Evolutionary conservation across 169 alveolate species (phyloP), one percentile per base, ranked within the genome.

Genomic region (Plasmodium relictum): DNA sequence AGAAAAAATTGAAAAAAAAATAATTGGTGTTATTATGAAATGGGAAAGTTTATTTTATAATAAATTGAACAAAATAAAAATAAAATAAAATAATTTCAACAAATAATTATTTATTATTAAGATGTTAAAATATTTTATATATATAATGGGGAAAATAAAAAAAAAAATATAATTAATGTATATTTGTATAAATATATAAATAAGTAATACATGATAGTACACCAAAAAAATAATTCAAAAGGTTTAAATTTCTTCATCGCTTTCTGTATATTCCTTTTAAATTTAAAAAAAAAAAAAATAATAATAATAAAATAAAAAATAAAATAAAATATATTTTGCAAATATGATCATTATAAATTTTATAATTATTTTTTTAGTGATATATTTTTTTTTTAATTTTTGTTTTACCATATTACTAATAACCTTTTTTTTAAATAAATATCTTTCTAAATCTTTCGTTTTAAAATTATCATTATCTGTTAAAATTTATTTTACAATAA

Each of bases 1-100:
- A 93, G 54, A 73, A 90, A 62, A 94, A 92, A 45, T 86, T 69
- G 59, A 92, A 92, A 70, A 70, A 73, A 59, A 91, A 91, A 76
- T 73, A 85, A 68, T 18, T 44, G 42, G 3, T 10, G 26, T 22
- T 68, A 14, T 5, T 68, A 18, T 26, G n/a, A 31, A 31, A 31
- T 54, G 12, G 22, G 8, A 54, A n/a, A 16, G 12, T 16, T 22
- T 54, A 54, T 16, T 10, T 54, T 54, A 54, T 16, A 54, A 54
- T 54, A 18, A 48, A 48, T 1, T 1, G 4, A 48, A 48, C 1
- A 48, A 48, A 48, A 48, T 2, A 62, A 62, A 24, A 62, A 31
- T 1, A 6, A 62, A 62, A 62, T 6, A 20, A 68, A 41, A 3
- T 16, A 68, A 8, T 39, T 5, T 39, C 6, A 39, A n/a, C 26